Conservation (phyloP, 2,329 filamentous ascomycete genomes). For the Exophiala phaeomuriformis region DNA sequence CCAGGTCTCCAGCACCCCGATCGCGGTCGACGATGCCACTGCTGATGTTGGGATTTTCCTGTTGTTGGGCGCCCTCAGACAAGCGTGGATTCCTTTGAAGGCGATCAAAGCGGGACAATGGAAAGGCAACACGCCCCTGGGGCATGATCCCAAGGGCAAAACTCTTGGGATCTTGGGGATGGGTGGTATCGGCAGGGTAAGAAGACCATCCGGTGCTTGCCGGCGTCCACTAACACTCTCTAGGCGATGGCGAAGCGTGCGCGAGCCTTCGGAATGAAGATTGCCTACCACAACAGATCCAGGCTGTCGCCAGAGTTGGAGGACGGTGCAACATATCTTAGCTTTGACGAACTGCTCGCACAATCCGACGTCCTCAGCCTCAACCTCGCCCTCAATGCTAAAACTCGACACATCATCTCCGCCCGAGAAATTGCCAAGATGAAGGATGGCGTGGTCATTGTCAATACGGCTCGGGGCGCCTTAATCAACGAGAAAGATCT, state of each 20-base stretch:
- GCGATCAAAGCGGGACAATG: conserved; percentile 39
- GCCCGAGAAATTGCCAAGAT: conserved; percentile 40
- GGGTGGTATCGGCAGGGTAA: conserved; percentile 43
- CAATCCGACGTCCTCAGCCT: conserved; percentile 41
- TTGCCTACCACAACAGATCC: conserved; percentile 43
- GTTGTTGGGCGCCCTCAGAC: conserved; percentile 42
- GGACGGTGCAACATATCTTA: conserved; percentile 38
- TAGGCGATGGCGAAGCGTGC: conserved; percentile 42
- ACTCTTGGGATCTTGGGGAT: conserved; percentile 43
- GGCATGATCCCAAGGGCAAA: conserved; percentile 42
- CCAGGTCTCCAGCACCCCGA: conserved; percentile 40
- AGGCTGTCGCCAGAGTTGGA: conserved; percentile 38
- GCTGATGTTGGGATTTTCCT: conserved; percentile 43
- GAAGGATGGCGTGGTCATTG: conserved; percentile 41
- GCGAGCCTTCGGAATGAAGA: conserved; percentile 42
- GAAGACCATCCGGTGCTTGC: conserved; percentile 16
- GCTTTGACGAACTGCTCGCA: conserved; percentile 42
- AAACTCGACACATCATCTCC: conserved; percentile 42
- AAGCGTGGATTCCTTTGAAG: conserved; percentile 37
- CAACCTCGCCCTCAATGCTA: conserved; percentile 40
- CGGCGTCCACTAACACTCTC: conserved; percentile 1
- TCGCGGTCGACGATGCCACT: conserved; percentile 42
- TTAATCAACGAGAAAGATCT: conserved; percentile 43
- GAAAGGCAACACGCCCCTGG: conserved; percentile 37
- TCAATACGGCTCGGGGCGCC: conserved; percentile 41